Percentiles rank a stretch among this genome's conserved stretches.
Conservation (phyloP, 108 stramenopile genomes). For the Chaetoceros muelleri region DNA sequence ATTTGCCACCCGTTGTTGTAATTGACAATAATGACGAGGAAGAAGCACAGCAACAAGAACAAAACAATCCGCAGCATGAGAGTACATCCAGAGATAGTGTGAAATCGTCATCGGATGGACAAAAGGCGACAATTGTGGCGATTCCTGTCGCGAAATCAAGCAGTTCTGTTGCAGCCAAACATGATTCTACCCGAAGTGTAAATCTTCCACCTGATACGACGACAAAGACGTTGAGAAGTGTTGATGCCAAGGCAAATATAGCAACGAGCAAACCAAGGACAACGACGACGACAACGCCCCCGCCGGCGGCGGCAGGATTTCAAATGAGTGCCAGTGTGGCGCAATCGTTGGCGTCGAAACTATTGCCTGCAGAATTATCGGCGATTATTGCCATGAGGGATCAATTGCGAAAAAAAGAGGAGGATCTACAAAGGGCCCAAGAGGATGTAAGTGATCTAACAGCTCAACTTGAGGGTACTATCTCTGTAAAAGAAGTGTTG, state of each 20-base stretch:
- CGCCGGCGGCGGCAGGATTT: constrained; percentile 5
- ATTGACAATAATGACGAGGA: neutral
- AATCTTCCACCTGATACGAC: constrained; percentile 2
- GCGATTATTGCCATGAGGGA: constrained; percentile 80
- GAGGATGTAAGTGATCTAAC: constrained; percentile 48
- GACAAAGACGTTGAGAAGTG: neutral
- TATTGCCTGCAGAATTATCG: constrained; percentile 64
- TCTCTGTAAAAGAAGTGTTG: constrained; percentile 71
- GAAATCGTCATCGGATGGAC: too few relatives aligned
- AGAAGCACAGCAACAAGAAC: neutral
- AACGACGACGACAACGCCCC: constrained; percentile 1
- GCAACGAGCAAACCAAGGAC: neutral
- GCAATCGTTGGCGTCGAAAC: constrained; percentile 70
- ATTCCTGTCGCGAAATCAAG: neutral
- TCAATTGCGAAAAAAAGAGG: constrained; percentile 46
- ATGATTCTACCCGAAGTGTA: constrained; percentile 5
- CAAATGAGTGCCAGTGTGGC: constrained; percentile 61
- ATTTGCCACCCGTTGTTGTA: neutral
- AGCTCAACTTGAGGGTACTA: constrained; percentile 65
- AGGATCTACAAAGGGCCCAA: constrained; percentile 26
- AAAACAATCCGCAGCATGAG: neutral
- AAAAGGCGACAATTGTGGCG: neutral
- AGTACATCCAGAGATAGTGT: neutral
- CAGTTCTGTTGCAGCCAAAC: neutral
- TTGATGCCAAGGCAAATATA: neutral